Base-by-base conservation (phyloP, 805 yeast species). In the Starmerella tilneyi region DNA sequence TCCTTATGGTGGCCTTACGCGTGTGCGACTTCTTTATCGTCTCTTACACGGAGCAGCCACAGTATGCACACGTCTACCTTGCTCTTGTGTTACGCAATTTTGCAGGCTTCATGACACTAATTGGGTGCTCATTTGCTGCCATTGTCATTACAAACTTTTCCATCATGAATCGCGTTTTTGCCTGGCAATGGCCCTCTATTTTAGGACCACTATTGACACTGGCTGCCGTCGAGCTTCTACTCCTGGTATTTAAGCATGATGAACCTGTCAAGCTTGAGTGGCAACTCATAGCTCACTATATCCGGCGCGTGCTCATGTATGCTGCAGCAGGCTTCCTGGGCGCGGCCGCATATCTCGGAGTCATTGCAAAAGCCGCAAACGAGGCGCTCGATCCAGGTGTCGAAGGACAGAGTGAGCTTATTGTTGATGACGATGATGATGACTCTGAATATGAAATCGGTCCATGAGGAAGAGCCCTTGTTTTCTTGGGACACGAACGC, bases 341-440 rank as follows among this genome's bases (percentile, higher is more conserved):
- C 5, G 46, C 51, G 4, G 49, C 52, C 11, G 53, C 47, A 16
- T 56, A 56, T 43, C 48, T 56, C 12, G 57, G 46, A 1, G 58
- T 56, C 7, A 52, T 55, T 4, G 56, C 56, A 4, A 37, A 50
- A 24, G 56, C 47, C 12, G 59, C 60, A 2, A 44, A 27, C 19
- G 33, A 36, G 9, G 60, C 60, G 3, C 47, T 56, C 8, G 55
- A 54, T 24, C 56, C 54, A 8, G 57, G 56, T 17, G 46, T 43
- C 31, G 56, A 56, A 24, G 56, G 57, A 32, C 55, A 52, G 21
- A 51, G 51, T 40, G 59, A 56, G 43, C 52, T 56, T 5, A 51
- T 56, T n/a, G 50, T 51, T 1, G 58, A 55, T 23, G 58, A 53
- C 27, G 57, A 53, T 26, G 57, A 53, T 24, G 57, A 54, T 24